These are phyloP conservation scores for Corymbia maculata DNA, from an alignment of 345 rosid genomes.

Conservation along the genomic window DNA sequence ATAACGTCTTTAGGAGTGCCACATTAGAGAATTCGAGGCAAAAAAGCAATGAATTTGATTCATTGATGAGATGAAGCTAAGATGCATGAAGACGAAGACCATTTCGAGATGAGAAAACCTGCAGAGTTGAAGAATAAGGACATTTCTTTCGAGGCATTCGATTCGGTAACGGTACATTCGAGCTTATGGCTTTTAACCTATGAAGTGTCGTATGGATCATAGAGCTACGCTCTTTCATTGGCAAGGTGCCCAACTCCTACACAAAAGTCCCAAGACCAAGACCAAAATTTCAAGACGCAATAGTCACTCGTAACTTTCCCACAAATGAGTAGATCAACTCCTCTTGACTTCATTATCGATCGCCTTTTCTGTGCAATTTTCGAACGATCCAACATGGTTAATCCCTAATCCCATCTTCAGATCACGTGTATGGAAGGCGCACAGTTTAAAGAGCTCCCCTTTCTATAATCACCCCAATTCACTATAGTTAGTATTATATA, in stretches of 20 bases:
- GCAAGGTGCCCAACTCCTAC: background rate
- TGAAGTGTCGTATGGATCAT: background rate
- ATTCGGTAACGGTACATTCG: background rate
- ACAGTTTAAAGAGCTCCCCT: background rate
- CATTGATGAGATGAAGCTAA: background rate
- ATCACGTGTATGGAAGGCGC: background rate
- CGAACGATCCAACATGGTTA: background rate
- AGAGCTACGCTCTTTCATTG: background rate
- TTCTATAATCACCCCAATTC: background rate
- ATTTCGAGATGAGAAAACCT: background rate
- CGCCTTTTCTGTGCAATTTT: background rate
- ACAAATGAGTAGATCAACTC: background rate
- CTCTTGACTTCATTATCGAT: background rate
- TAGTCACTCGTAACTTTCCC: background rate
- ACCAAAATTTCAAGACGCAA: background rate
- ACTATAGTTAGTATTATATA: background rate
- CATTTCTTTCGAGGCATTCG: background rate
- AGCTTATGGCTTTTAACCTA: background rate
- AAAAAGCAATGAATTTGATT: background rate
- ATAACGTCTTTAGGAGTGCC: background rate
- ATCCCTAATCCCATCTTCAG: background rate
- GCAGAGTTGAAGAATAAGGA: background rate
- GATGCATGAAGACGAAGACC: background rate
- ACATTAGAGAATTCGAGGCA: background rate
- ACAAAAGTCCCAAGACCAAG: background rate